These are phyloP conservation scores for Grosmannia huntii DNA, from an alignment of 2,329 filamentous ascomycete genomes.

Conservation along the genomic window DNA sequence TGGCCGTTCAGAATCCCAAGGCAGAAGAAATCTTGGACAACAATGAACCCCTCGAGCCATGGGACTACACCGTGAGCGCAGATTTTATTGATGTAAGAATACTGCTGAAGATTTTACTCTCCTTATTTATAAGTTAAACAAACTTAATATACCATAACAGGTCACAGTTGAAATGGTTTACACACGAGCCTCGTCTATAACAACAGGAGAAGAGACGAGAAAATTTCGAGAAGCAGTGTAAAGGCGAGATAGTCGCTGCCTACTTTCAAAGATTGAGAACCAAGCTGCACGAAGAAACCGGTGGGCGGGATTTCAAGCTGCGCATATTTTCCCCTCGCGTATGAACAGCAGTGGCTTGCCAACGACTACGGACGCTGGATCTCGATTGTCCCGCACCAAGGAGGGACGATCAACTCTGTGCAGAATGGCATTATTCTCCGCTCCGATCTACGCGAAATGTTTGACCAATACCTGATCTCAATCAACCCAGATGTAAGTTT, in stretches of 20 bases:
- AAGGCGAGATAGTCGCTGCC: not conserved
- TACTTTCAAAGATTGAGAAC: not conserved
- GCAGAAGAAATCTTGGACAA: not conserved
- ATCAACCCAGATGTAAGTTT: not conserved
- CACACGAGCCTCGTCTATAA: too few relatives aligned
- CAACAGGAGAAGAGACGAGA: not conserved
- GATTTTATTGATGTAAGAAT: not conserved
- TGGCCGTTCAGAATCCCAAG: not conserved
- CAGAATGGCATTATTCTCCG: not conserved
- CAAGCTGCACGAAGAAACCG: too few relatives aligned
- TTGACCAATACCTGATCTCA: not conserved
- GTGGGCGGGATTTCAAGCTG: not conserved
- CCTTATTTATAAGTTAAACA: not conserved
- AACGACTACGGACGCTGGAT: not conserved
- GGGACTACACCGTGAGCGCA: not conserved
- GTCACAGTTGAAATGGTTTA: not conserved
- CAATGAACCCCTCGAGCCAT: not conserved
- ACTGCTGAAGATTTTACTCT: not conserved
- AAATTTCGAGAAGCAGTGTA: not conserved
- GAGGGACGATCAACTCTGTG: not conserved
- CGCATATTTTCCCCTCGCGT: not conserved
- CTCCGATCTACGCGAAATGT: not conserved
- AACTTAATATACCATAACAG: not conserved
- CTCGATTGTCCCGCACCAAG: not conserved
- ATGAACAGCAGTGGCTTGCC: not conserved